Conservation (phyloP, 495 filamentous ascomycete species). For the Pyrenopolyporus hunteri region DNA sequence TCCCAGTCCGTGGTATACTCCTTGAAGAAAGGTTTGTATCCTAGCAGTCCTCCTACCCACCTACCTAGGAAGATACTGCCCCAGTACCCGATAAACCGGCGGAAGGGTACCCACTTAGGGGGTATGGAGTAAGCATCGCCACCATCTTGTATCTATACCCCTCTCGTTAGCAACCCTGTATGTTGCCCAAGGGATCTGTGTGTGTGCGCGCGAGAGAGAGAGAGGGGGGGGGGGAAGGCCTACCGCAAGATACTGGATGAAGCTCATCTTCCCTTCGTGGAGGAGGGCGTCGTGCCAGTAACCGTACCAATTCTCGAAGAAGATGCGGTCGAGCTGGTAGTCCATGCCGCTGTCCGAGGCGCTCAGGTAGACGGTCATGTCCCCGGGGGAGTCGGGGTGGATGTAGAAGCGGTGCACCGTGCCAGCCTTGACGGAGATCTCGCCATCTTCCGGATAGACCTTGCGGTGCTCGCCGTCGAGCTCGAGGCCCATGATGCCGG, state of each 20-base stretch:
- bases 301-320: constrained; percentile 60
- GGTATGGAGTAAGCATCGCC: constrained; percentile 47
- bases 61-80: constrained; percentile 53
- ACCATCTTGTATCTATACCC: constrained; percentile 45
- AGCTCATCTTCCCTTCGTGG: constrained; percentile 37
- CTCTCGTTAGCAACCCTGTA: too few species aligned
- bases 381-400: neutral
- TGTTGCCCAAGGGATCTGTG: too few species aligned
- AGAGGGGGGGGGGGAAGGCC: neutral
- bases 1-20: constrained; percentile 56
- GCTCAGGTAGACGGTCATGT: constrained; percentile 6
- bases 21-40: constrained; percentile 53
- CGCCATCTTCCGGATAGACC: constrained; percentile 30
- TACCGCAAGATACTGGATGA: constrained; percentile 46
- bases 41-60: constrained; percentile 54
- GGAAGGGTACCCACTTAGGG: constrained; percentile 50
- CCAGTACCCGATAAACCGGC: too few species aligned
- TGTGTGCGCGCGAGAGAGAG: neutral
- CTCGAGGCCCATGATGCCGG: constrained; percentile 20
- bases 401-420: constrained; percentile 41
- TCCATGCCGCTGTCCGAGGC: constrained; percentile 30
- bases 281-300: constrained; percentile 51
- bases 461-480: constrained; percentile 36
- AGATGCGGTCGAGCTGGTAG: constrained; percentile 45
- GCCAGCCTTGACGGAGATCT: constrained; percentile 38